phyloP scores from a whole-genome alignment of 345 rosid species.

The Populus nigra region DNA sequence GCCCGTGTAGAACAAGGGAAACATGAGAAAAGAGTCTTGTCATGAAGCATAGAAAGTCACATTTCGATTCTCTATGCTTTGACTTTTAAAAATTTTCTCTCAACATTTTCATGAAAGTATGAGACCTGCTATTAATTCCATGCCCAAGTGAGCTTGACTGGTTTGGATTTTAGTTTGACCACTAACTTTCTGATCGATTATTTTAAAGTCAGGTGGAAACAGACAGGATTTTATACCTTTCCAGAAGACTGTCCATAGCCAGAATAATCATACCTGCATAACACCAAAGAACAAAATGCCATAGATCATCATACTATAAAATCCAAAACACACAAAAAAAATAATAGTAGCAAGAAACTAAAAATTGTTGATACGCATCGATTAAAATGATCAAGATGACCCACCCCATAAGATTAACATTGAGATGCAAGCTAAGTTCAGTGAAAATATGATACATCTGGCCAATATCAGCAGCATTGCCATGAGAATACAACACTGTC shows the following conservation, averaged over 20 bases:
- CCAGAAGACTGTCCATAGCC: conserved; percentile 91
- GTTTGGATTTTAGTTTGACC: background rate
- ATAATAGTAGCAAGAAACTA: background rate
- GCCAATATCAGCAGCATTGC: conserved; percentile 91
- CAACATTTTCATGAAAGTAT: background rate
- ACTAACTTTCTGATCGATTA: background rate
- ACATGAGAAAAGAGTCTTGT: background rate
- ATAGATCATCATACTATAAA: background rate
- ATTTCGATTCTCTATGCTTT: background rate
- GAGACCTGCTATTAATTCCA: background rate
- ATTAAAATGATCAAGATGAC: conserved; percentile 34
- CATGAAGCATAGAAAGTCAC: background rate
- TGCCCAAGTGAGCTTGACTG: background rate
- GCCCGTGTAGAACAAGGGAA: background rate
- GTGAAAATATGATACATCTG: conserved; percentile 64
- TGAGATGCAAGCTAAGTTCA: conserved; percentile 69
- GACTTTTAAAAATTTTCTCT: background rate
- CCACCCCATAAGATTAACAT: conserved; percentile 92
- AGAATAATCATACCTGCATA: conserved; percentile 78
- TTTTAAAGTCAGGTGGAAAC: background rate
- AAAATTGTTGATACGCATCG: background rate
- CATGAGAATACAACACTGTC: conserved; percentile 83
- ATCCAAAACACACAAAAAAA: background rate
- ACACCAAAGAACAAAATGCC: background rate
- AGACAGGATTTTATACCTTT: conserved; percentile 49